Base-by-base conservation (phyloP, 371 early-diverging fungal species). In the Nematocida ausubeli region DNA sequence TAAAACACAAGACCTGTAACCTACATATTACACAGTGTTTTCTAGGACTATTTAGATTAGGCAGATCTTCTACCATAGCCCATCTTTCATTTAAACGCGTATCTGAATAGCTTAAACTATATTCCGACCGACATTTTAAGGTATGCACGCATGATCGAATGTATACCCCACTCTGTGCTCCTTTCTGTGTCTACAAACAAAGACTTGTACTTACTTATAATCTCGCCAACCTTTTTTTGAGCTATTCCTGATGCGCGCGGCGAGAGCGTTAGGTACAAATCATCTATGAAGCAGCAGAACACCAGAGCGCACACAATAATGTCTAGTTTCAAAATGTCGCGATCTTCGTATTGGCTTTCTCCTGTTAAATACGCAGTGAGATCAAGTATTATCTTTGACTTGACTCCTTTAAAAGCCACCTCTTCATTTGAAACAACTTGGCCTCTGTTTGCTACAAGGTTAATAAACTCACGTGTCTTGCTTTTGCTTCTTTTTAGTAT, bases 271-370 rank as follows among this genome's bases (percentile, higher is more conserved):
- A 75, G 55, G 34, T 39, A 57, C 9, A 75, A 2, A 37, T 75
- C 78, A 7, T 75, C 78, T 14, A 55, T 66, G 12, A 75, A 5
- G 40, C 52, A 16, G 66, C 78, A 75, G 66, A 72, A 75, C 7
- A 55, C 26, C 1, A 75, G 39, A 4, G 78, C 50, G 47, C 78
- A 75, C 0, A 75, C 39, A 50, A 64, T n/a, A n/a, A 47, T 47
- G 56, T 42, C 28, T 42, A 75, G 50, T 52, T 51, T 65, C 22
- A 64, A 30, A 34, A 60, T 35, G 35, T 64, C 78, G 4, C 22
- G n/a, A n/a, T 65, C 55, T 28, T 63, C 37, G 68, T 75, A 75
- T 34, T 4, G 6, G 26, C 6, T 22, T 42, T 49, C 34, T 22
- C 55, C 68, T n/a, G 52, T 35, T 9, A 75, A 55, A 51, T 63